A percentile compares a stretch with the other conserved stretches of the same genome.
phyloP scores from a whole-genome alignment of 2,329 filamentous ascomycete genomes.

The Emmonsia crescens region DNA sequence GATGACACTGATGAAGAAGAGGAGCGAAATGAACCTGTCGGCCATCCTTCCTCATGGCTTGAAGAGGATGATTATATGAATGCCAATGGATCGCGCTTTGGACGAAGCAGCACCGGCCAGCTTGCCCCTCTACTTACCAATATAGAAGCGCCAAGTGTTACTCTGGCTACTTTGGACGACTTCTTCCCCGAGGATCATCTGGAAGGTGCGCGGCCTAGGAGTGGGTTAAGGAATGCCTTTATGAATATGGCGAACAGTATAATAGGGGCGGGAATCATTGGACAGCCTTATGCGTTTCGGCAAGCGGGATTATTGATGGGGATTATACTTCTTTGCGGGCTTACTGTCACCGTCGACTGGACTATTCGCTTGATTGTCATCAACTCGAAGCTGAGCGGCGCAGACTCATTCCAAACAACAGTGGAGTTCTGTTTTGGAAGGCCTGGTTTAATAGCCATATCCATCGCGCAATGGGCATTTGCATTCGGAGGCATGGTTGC shows the following conservation, averaged over 20 bases:
- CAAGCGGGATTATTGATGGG: conserved; percentile 82
- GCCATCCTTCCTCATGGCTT: conserved; percentile 29
- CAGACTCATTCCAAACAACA: conserved; percentile 88
- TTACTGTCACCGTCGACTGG: conserved; percentile 90
- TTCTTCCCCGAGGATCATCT: conserved; percentile 49
- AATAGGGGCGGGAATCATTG: conserved; percentile 64
- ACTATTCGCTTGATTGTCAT: conserved; percentile 94
- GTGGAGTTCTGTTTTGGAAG: conserved; percentile 92
- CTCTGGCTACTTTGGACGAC: conserved; percentile 53
- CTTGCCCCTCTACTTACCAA: conserved; percentile 63
- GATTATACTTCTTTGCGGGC: conserved; percentile 60
- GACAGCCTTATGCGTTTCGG: conserved; percentile 89
- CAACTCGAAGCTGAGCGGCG: conserved; percentile 92
- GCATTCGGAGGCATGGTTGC: conserved; percentile 98
- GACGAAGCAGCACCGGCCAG: conserved; percentile 37
- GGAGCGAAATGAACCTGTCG: conserved; percentile 25
- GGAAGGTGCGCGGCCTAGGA: conserved; percentile 63
- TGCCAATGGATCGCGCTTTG: conserved; percentile 27
- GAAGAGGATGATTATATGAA: conserved; percentile 53
- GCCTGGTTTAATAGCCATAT: conserved; percentile 78
- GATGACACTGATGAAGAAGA: conserved; percentile 20
- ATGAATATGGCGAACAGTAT: conserved; percentile 99
- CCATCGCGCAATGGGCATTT: conserved; percentile 91
- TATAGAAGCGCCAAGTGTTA: conserved; percentile 70
- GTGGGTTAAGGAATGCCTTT: conserved; percentile 75